Base-by-base conservation (phyloP, 169 alveolate genomes). In the Ichthyophthirius multifiliis region DNA sequence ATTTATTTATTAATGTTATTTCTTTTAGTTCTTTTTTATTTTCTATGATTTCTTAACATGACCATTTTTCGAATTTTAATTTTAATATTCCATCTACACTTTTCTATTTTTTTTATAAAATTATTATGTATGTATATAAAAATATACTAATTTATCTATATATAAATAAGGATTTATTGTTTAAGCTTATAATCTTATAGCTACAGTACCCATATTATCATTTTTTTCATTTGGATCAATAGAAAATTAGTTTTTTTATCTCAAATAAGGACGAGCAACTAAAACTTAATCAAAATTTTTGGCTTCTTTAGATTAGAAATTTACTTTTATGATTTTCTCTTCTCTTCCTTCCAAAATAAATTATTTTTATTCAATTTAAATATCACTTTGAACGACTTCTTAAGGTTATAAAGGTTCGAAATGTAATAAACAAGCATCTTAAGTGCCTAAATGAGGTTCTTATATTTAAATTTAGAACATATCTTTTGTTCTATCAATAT, bases 111-210 rank as follows among this genome's bases (percentile, higher is more conserved):
- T 27, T 20, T 55, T 31, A 31, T 15, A 64, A 64, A 10, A 1
- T 15, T 32, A 34, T 2, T 31, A 13, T 13, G 13, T 0, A 16
- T 16, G 15, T 37, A 41, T n/a, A 39, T n/a, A 16, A 3, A 41
- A 16, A 15, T 55, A 48, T 55, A 71, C 86, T 7, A 67, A 35
- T 74, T 87, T 93, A 84, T 93, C 97, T 55, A 93, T 86, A 12
- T 89, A 75, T 18, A 93, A 82, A 45, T 74, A 77, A 18, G 97
- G 95, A 5, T 83, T 79, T n/a, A 93, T 75, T 41, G 95, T 91
- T 16, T 90, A 83, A 5, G 93, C 94, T 20, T 76, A 76, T 13
- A 93, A 84, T 74, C 88, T 82, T 5, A 93, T 63, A 6, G 95
- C 92, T 1, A 89, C 82, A 18, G 80, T 81, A 3, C 94, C 94